These are phyloP conservation scores for Phialophora expanda DNA, from an alignment of 2,329 filamentous ascomycete species.

Conservation along the genomic window DNA sequence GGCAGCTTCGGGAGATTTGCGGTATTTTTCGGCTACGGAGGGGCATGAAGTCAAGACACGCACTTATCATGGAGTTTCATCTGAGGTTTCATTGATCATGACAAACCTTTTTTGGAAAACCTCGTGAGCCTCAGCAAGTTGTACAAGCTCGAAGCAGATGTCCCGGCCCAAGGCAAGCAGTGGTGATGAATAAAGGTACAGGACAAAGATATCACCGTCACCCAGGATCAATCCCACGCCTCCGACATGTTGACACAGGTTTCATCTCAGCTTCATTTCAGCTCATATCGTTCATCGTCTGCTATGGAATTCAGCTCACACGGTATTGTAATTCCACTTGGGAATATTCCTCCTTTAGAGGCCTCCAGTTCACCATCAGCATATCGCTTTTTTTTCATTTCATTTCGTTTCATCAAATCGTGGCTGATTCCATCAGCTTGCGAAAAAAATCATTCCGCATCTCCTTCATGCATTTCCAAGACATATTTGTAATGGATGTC, in stretches of 20 bases:
- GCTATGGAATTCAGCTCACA: constrained; percentile 13
- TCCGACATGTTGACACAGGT: constrained; percentile 6
- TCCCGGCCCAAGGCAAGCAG: background rate
- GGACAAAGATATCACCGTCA: background rate
- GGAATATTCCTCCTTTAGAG: constrained; percentile 15
- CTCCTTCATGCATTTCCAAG: constrained; percentile 31
- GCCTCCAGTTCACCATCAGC: constrained; percentile 5
- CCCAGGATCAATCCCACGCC: constrained; percentile 9
- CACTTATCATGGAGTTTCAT: background rate
- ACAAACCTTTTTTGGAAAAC: background rate
- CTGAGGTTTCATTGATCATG: background rate
- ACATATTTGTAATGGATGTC: constrained; percentile 27
- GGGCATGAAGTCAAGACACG: background rate
- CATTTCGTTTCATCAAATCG: constrained; percentile 18
- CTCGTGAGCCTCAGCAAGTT: background rate
- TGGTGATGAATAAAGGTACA: background rate
- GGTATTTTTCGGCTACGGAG: constrained; percentile 14
- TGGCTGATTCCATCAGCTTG: constrained; percentile 24
- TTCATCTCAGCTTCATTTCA: constrained; percentile 11
- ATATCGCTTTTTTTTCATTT: constrained; percentile 15
- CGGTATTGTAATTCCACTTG: constrained; percentile 2
- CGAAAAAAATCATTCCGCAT: constrained; percentile 12
- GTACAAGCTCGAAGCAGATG: background rate
- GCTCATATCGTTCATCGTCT: constrained; percentile 5
- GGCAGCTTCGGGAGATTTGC: constrained; percentile 5